Base-by-base conservation (phyloP, 768 basidiomycete species). In the Auricularia cornea region DNA sequence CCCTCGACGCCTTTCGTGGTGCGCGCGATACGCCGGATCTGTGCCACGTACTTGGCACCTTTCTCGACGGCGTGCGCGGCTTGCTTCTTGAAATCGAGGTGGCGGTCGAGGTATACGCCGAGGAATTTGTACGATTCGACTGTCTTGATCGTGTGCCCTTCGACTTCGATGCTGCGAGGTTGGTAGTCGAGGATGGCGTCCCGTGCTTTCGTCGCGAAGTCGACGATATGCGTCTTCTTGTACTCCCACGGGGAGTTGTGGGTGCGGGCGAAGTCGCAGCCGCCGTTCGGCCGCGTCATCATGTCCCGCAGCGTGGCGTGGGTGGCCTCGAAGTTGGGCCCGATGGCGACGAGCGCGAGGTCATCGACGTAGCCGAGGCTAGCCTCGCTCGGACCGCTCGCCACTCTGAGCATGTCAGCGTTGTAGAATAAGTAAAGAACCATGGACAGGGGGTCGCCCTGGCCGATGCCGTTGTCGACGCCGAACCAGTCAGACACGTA, bases 241-340 rank as follows among this genome's bases (percentile, higher is more conserved):
- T 74, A 62, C 60, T 75, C 72, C 57, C 74, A 77, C 28, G 60
- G 61, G 0, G 68, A 75, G 64, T 74, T 71, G 63, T 74, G 70
- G 0, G 20, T 16, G 0, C 3, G 1, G 0, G 67, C 64, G 72
- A 72, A 75, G 0, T 66, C 33, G 8, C 30, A 68, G 0, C 63
- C 67, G n/a, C n/a, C n/a, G n/a, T n/a, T n/a, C n/a, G n/a, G n/a
- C n/a, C n/a, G n/a, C n/a, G n/a, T n/a, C n/a, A n/a, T n/a, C n/a
- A n/a, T n/a, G n/a, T n/a, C n/a, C n/a, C n/a, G n/a, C n/a, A n/a
- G n/a, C n/a, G n/a, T n/a, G n/a, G n/a, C n/a, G n/a, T n/a, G n/a
- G n/a, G n/a, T n/a, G n/a, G n/a, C n/a, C n/a, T n/a, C n/a, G n/a
- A n/a, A n/a, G n/a, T n/a, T n/a, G n/a, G n/a, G n/a, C n/a, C n/a